Evolutionary conservation across 805 yeast species (phyloP).

Genomic region (Ogataea henricii): DNA sequence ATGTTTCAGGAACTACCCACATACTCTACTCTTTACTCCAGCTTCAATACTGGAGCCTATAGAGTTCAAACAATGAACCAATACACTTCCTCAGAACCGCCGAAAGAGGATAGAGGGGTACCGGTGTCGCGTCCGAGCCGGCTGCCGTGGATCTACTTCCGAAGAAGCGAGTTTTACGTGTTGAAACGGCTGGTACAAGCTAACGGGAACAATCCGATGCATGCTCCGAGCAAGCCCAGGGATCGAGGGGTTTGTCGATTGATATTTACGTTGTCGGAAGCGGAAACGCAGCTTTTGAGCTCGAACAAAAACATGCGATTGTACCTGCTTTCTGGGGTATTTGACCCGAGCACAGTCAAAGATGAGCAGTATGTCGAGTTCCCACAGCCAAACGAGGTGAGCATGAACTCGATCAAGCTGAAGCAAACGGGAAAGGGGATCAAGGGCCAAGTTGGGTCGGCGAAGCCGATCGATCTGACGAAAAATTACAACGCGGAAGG

Average conservation of each 20-base stretch:
- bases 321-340: conserved; percentile 57
- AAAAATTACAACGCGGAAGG: conserved; percentile 35
- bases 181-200: conserved; percentile 48
- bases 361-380: conserved; percentile 48
- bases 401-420: conserved; percentile 53
- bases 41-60: conserved; percentile 21
- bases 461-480: conserved; percentile 80
- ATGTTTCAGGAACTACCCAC: conserved; percentile 39
- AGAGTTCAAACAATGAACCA: conserved; percentile 29
- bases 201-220: conserved; percentile 43
- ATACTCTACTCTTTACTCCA: conserved; percentile 34
- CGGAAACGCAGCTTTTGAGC: conserved; percentile 43
- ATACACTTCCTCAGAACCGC: conserved; percentile 12
- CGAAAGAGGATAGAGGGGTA: not conserved
- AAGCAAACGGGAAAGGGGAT: conserved; percentile 69
- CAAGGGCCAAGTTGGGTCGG: conserved; percentile 75
- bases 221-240: conserved; percentile 41
- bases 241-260: conserved; percentile 48
- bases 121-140: not conserved
- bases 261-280: conserved; percentile 44
- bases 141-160: conserved; percentile 51
- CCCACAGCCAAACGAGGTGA: conserved; percentile 72
- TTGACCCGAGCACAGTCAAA: conserved; percentile 24
- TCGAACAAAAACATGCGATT: conserved; percentile 38
- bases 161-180: conserved; percentile 57